phyloP scores from a whole-genome alignment of 805 yeast genomes.

The Saccharomycopsis selenospora region DNA sequence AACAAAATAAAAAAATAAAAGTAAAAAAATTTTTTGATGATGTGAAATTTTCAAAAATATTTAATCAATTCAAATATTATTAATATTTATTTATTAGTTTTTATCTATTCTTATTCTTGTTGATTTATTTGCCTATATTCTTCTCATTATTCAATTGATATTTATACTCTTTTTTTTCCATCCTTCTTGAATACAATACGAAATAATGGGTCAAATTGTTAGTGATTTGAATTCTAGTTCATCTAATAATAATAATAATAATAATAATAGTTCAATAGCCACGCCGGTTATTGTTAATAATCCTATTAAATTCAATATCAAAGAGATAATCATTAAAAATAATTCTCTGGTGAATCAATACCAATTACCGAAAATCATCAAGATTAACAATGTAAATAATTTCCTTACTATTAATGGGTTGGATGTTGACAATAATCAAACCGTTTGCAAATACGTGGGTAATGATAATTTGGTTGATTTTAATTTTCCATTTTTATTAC shows the following conservation, averaged over 20 bases:
- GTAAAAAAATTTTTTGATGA: too few species aligned
- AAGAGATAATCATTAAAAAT: conserved; percentile 1
- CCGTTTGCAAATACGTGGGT: conserved; percentile 11
- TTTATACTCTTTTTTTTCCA: too few species aligned
- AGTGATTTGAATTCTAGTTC: not conserved
- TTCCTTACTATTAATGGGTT: conserved; percentile 7
- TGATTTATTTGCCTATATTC: too few species aligned
- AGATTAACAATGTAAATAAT: conserved; percentile 8
- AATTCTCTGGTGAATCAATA: not conserved
- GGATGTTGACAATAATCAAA: not conserved
- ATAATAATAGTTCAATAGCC: not conserved
- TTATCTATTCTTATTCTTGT: too few species aligned
- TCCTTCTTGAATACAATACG: not conserved
- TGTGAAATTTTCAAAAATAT: too few species aligned
- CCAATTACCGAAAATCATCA: conserved; percentile 2
- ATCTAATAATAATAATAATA: not conserved
- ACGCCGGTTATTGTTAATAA: conserved; percentile 7
- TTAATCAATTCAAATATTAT: too few species aligned
- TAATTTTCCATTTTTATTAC: conserved; percentile 15
- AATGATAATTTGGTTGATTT: conserved; percentile 12
- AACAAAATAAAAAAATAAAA: too few species aligned
- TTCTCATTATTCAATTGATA: too few species aligned
- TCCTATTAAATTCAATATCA: conserved; percentile 10
- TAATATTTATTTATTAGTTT: too few species aligned
- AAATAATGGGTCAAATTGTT: not conserved